These are phyloP conservation scores for Adansonia rubrostipa DNA, from an alignment of 441 rosid species.

Conservation along the genomic window DNA sequence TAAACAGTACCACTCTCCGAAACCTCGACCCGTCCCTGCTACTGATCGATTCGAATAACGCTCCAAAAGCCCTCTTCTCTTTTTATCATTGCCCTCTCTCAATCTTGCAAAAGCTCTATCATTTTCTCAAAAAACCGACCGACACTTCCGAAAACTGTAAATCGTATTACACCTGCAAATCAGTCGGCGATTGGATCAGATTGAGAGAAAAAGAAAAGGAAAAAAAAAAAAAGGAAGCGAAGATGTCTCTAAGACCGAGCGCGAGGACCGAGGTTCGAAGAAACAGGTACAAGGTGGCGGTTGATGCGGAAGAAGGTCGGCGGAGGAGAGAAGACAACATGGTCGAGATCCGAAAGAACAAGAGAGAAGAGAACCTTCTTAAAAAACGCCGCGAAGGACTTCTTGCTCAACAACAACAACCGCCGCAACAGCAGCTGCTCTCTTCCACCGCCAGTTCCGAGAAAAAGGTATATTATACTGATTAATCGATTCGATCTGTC, in stretches of 20 bases:
- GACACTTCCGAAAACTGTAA: not conserved
- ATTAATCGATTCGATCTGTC: not conserved
- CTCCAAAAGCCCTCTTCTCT: slow-evolving; percentile 30
- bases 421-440: slow-evolving; percentile 24
- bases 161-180: not conserved
- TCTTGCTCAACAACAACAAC: slow-evolving; percentile 30
- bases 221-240: slow-evolving; percentile 19
- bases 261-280: slow-evolving; percentile 60
- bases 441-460: slow-evolving; percentile 43
- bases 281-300: slow-evolving; percentile 58
- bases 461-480: slow-evolving; percentile 43
- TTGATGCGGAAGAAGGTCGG: slow-evolving; percentile 67
- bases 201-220: slow-evolving; percentile 6
- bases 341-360: slow-evolving; percentile 72
- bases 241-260: slow-evolving; percentile 63
- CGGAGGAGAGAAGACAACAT: slow-evolving; percentile 67
- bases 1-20: not conserved
- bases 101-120: slow-evolving; percentile 26
- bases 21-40: not conserved
- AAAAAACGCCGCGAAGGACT: slow-evolving; percentile 66
- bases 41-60: slow-evolving; percentile 29
- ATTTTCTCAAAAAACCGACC: slow-evolving; percentile 34
- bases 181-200: slow-evolving; percentile 23
- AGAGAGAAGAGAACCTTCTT: slow-evolving; percentile 61
- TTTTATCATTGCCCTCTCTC: not conserved